Evolutionary conservation across 2,329 filamentous ascomycete genomes (phyloP).

Genomic region (Aspergillus cejpii): DNA sequence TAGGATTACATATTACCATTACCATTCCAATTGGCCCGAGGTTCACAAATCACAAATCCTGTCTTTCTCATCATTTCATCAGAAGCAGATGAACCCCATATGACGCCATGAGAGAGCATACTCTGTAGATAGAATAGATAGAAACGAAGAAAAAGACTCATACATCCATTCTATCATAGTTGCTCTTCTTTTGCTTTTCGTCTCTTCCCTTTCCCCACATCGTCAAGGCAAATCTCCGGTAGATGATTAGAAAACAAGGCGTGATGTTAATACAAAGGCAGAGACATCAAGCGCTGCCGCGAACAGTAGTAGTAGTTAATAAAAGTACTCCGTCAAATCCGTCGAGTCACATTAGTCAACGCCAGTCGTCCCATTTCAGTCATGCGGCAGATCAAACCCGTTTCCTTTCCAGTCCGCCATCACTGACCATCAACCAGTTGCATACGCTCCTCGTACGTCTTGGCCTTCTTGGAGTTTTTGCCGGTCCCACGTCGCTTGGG

Average conservation of each 20-base stretch:
- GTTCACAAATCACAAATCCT: too few species aligned
- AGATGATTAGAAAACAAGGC: background rate
- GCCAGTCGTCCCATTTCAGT: slow-evolving; percentile 11
- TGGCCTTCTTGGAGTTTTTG: slow-evolving; percentile 56
- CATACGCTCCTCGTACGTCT: slow-evolving; percentile 50
- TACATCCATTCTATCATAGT: too few species aligned
- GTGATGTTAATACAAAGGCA: background rate
- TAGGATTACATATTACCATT: background rate
- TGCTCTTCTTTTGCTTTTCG: background rate
- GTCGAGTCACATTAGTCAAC: background rate
- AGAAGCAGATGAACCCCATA: too few species aligned
- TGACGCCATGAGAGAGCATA: too few species aligned
- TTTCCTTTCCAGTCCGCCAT: slow-evolving; percentile 41
- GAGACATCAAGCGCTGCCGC: background rate
- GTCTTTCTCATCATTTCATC: too few species aligned
- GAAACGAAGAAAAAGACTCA: background rate
- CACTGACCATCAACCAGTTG: slow-evolving; percentile 42
- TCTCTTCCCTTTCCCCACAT: background rate
- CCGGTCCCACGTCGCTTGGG: slow-evolving; percentile 53
- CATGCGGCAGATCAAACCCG: too few species aligned
- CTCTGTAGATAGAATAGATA: background rate
- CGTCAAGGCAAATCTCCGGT: background rate
- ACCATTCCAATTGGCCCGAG: background rate
- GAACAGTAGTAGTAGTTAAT: background rate
- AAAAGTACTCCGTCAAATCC: slow-evolving; percentile 1